Evolutionary conservation across 2,329 filamentous ascomycete species (phyloP).

Genomic region (Fusarium keratoplasticum): DNA sequence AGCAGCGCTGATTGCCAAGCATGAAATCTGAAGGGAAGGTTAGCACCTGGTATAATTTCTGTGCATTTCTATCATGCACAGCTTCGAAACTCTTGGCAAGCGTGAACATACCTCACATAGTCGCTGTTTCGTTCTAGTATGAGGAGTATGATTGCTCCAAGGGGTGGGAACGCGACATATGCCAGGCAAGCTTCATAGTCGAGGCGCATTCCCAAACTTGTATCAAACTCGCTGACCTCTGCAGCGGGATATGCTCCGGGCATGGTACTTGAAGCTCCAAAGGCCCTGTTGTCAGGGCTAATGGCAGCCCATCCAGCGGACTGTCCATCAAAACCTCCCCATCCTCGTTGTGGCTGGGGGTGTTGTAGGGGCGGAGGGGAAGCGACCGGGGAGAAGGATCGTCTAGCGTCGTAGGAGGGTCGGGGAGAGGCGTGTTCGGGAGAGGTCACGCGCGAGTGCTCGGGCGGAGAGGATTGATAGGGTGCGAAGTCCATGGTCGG

Average conservation of each 20-base stretch:
- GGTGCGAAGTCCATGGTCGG: slow-evolving; percentile 89
- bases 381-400: slow-evolving; percentile 63
- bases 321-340: slow-evolving; percentile 57
- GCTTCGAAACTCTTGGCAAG: background rate
- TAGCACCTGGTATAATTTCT: slow-evolving; percentile 9
- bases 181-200: slow-evolving; percentile 93
- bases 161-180: slow-evolving; percentile 85
- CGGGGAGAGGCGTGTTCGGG: slow-evolving; percentile 68
- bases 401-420: slow-evolving; percentile 66
- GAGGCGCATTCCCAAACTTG: slow-evolving; percentile 85
- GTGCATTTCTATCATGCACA: background rate
- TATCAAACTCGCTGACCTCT: slow-evolving; percentile 87
- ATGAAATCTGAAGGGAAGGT: slow-evolving; percentile 76
- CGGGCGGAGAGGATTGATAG: slow-evolving; percentile 92
- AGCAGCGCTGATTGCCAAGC: slow-evolving; percentile 93
- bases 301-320: slow-evolving; percentile 44
- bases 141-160: slow-evolving; percentile 85
- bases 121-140: slow-evolving; percentile 94
- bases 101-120: slow-evolving; percentile 82
- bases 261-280: slow-evolving; percentile 41
- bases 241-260: slow-evolving; percentile 54
- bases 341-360: slow-evolving; percentile 69
- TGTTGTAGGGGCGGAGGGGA: slow-evolving; percentile 56
- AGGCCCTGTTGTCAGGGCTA: slow-evolving; percentile 35
- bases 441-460: slow-evolving; percentile 83